These are phyloP conservation scores for Chrysophaeum taylorii DNA, from an alignment of 352 stramenopile species.

Conservation along the genomic window DNA sequence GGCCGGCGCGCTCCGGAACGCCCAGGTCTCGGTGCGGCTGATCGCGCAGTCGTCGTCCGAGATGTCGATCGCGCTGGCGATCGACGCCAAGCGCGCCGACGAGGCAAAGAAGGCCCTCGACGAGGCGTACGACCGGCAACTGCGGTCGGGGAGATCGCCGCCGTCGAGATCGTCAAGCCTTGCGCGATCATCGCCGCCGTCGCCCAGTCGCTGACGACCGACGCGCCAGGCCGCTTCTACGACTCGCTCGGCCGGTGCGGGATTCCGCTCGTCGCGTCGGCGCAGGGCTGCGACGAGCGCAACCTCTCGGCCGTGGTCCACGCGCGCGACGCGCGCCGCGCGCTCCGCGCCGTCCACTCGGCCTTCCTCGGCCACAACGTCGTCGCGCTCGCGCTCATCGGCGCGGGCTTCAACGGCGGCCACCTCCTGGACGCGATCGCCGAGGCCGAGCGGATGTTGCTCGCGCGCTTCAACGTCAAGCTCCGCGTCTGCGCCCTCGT, in stretches of 20 bases:
- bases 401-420: slow-evolving; percentile 64
- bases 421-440: slow-evolving; percentile 68
- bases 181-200: slow-evolving; percentile 88
- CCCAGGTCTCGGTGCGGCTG: slow-evolving; percentile 85
- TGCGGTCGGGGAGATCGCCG: slow-evolving; percentile 42
- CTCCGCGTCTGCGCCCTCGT: slow-evolving; percentile 34
- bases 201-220: slow-evolving; percentile 89
- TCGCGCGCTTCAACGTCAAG: slow-evolving; percentile 64
- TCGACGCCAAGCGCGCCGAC: slow-evolving; percentile 51
- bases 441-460: slow-evolving; percentile 26
- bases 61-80: slow-evolving; percentile 88
- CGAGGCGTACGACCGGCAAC: slow-evolving; percentile 42
- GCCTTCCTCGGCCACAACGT: slow-evolving; percentile 83
- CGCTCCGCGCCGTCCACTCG: slow-evolving; percentile 80
- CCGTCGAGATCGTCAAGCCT: slow-evolving; percentile 61
- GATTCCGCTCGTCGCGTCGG: slow-evolving; percentile 88
- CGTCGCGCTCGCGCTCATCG: slow-evolving; percentile 77
- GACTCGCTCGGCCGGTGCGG: slow-evolving; percentile 67
- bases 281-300: slow-evolving; percentile 73
- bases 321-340: slow-evolving; percentile 68
- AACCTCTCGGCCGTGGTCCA: slow-evolving; percentile 87
- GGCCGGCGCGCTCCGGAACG: slow-evolving; percentile 72
- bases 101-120: slow-evolving; percentile 41
- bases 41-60: slow-evolving; percentile 84
- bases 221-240: slow-evolving; percentile 84